A percentile compares a stretch with the other conserved stretches of the same genome.
Evolutionary conservation across 257 asterid genomes (phyloP).

Genomic region (Handroanthus guayacan): DNA sequence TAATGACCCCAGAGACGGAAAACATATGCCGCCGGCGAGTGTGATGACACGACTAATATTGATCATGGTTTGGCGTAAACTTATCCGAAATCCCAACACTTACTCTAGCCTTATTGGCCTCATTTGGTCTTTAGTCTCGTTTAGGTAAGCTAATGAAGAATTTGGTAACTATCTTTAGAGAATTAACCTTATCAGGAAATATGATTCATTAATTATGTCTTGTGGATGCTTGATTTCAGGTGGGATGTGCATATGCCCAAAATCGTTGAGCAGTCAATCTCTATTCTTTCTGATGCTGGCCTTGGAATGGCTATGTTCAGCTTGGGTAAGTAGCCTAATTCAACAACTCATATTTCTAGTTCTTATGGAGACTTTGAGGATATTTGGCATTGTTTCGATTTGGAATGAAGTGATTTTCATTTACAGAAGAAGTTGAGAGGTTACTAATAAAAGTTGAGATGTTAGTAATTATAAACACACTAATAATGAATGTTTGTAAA

Average conservation of each 20-base stretch:
- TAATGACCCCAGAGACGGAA: slow-evolving; percentile 48
- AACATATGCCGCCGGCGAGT: slow-evolving; percentile 90
- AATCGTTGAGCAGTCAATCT: slow-evolving; percentile 67
- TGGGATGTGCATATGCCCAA: slow-evolving; percentile 90
- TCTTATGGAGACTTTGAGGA: not conserved
- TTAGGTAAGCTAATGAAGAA: slow-evolving; percentile 52
- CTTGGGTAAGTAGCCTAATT: slow-evolving; percentile 61
- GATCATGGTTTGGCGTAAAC: slow-evolving; percentile 99
- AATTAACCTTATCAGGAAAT: not conserved
- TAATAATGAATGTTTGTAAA: too few relatives aligned
- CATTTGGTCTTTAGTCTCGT: slow-evolving; percentile 82
- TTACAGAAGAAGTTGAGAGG: too few relatives aligned
- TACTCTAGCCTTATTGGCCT: slow-evolving; percentile 93
- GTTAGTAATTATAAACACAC: too few relatives aligned
- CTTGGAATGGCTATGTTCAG: slow-evolving; percentile 99
- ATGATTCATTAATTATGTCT: not conserved
- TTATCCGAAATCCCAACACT: slow-evolving; percentile 92
- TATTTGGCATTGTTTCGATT: too few relatives aligned
- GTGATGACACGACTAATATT: slow-evolving; percentile 91
- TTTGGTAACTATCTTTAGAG: not conserved
- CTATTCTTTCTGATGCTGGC: slow-evolving; percentile 93
- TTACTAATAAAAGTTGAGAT: too few relatives aligned
- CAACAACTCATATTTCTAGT: slow-evolving; percentile 2
- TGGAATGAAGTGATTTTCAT: too few relatives aligned
- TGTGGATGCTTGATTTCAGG: slow-evolving; percentile 49